Conservation (phyloP, 2,329 filamentous ascomycete species). For the Aspergillus felis region DNA sequence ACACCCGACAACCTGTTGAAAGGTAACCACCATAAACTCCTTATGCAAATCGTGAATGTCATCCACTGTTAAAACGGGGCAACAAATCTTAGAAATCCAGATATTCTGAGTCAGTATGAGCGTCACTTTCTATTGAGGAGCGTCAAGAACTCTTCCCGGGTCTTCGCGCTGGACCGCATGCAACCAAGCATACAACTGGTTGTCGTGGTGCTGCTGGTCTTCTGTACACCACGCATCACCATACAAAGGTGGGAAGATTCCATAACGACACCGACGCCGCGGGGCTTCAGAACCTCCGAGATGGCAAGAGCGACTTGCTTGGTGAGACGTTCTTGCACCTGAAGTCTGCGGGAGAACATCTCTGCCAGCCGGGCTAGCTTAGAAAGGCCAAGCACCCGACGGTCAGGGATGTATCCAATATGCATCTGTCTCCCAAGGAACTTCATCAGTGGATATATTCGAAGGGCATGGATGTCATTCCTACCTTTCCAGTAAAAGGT, state of each 20-base stretch:
- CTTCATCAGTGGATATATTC: slow-evolving; percentile 8
- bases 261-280: slow-evolving; percentile 96
- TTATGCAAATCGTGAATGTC: slow-evolving; percentile 21
- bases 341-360: slow-evolving; percentile 89
- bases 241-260: slow-evolving; percentile 96
- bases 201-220: slow-evolving; percentile 79
- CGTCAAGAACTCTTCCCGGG: slow-evolving; percentile 90
- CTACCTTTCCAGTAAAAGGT: slow-evolving; percentile 89
- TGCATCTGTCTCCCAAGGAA: slow-evolving; percentile 67
- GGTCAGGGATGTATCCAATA: slow-evolving; percentile 92
- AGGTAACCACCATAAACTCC: slow-evolving; percentile 39
- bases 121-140: slow-evolving; percentile 58
- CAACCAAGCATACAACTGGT: slow-evolving; percentile 98
- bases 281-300: slow-evolving; percentile 86
- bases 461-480: slow-evolving; percentile 5
- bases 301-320: slow-evolving; percentile 94
- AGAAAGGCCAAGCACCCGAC: slow-evolving; percentile 88
- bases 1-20: slow-evolving; percentile 37
- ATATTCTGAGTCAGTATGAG: slow-evolving; percentile 7
- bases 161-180: slow-evolving; percentile 89
- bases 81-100: slow-evolving; percentile 13
- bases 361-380: slow-evolving; percentile 95
- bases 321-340: slow-evolving; percentile 94
- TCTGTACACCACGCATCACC: slow-evolving; percentile 98
- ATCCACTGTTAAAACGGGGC: slow-evolving; percentile 22